Evolutionary conservation across 495 filamentous ascomycete genomes (phyloP), one percentile per base, ranked within the genome.

Genomic region (Neurospora sp.): DNA sequence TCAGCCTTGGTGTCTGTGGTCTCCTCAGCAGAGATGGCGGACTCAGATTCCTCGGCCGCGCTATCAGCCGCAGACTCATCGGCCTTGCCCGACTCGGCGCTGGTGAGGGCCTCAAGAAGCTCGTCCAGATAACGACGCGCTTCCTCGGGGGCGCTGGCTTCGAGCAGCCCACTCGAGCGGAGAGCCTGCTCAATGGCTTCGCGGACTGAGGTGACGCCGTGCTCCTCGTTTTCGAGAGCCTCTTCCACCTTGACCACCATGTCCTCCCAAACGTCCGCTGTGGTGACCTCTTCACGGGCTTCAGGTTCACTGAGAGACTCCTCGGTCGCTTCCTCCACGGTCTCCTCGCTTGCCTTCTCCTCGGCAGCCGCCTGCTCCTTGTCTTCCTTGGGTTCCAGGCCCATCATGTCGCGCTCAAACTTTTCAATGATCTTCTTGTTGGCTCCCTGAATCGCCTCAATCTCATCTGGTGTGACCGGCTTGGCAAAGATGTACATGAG

Each of bases 401-500:
- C 89, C 69, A 89, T 80, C 8, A 96, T 84, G 0, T 86, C 82
- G 35, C 84, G 83, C 81, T 95, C 91, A 73, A 93, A 93, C 37
- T 88, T 89, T 46, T 91, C 87, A 16, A 94, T 86, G 69, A 86
- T 84, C 12, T 82, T 86, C 59, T 86, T 84, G 59, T 88, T 90
- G 40, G 84, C 85, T 7, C 81, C 85, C 82, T 99, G 96, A 54
- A 97, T 93, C 11, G 84, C 81, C 16, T 92, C 83, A 44, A 96
- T 92, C 69, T 92, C 84, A 9, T 88, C 86, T 16, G 91, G 86
- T 0, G 89, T 88, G 20, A 98, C 90, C 10, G 96, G 95, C 81
- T 97, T 91, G 37, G 90, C 94, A 77, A 97, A 94, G 37, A 97
- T 88, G 77, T 94, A 92, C 93, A 98, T 97, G 77, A 89, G 92